These are phyloP conservation scores for Lobosporangium transversale DNA, from an alignment of 192 early-diverging fungal species.

Conservation along the genomic window DNA sequence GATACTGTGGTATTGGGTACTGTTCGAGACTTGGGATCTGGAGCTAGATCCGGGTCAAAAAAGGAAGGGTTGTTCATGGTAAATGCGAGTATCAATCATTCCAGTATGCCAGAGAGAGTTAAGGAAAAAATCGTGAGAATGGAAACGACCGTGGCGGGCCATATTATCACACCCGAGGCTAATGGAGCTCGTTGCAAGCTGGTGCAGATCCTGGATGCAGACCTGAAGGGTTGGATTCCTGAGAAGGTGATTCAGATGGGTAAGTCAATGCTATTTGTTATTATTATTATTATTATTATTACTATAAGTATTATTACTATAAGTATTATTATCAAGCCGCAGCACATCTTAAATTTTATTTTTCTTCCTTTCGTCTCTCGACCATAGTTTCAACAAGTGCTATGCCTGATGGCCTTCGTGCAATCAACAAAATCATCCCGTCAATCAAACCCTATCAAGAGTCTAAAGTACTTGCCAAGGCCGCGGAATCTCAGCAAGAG, in stretches of 20 bases:
- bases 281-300: not conserved
- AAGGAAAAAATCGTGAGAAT: slow-evolving; percentile 46
- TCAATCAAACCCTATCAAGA: slow-evolving; percentile 10
- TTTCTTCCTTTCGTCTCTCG: not conserved
- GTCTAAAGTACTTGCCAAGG: slow-evolving; percentile 24
- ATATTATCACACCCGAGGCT: slow-evolving; percentile 29
- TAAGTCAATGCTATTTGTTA: slow-evolving; percentile 11
- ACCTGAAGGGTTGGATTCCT: slow-evolving; percentile 54
- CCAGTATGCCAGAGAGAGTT: slow-evolving; percentile 35
- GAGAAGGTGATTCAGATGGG: slow-evolving; percentile 52
- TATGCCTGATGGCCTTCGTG: slow-evolving; percentile 34
- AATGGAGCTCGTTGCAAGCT: slow-evolving; percentile 17
- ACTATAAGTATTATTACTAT: too few species aligned
- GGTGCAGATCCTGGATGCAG: slow-evolving; percentile 42
- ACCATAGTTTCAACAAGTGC: slow-evolving; percentile 42
- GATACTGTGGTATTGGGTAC: slow-evolving; percentile 44
- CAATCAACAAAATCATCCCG: slow-evolving; percentile 34
- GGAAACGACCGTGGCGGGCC: slow-evolving; percentile 41
- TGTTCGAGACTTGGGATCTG: slow-evolving; percentile 26
- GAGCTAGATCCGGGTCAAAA: too few species aligned
- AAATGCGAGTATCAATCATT: slow-evolving; percentile 36
- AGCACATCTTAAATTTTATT: not conserved
- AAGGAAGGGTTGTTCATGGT: slow-evolving; percentile 40
- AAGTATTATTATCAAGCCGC: not conserved
- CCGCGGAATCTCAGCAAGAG: slow-evolving; percentile 2